phyloP scores from a whole-genome alignment of 208 protist species.

The Lotmaria passim region DNA sequence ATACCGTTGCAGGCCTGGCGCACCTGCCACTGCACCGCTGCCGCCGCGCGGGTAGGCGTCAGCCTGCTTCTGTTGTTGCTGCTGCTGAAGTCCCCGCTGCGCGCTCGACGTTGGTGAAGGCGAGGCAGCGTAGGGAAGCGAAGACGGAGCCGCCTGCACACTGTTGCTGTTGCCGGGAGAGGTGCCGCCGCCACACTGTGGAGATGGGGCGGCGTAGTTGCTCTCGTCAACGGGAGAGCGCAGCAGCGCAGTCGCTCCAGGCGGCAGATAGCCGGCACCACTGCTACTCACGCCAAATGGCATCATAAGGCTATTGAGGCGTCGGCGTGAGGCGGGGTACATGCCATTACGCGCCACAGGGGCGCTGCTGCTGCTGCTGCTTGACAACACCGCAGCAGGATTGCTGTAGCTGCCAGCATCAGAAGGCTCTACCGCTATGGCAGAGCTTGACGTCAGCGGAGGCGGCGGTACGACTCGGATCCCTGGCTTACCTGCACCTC shows the following conservation, averaged over 20 bases:
- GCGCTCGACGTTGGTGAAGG: not conserved
- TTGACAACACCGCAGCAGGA: not conserved
- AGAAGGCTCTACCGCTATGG: not conserved
- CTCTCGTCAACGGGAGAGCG: not conserved
- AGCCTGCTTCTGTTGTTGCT: not conserved
- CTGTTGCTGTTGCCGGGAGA: not conserved
- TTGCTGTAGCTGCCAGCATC: not conserved
- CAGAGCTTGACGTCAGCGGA: not conserved
- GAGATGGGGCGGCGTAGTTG: not conserved
- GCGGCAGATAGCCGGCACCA: too few species aligned
- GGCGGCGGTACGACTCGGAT: not conserved
- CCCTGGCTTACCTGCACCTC: not conserved
- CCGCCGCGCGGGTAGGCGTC: not conserved
- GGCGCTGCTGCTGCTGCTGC: not conserved
- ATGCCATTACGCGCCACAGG: slow-evolving; percentile 11
- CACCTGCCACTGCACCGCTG: too few species aligned
- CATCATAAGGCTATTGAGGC: not conserved
- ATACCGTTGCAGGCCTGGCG: slow-evolving; percentile 3
- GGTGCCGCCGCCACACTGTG: not conserved
- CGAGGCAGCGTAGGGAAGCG: not conserved
- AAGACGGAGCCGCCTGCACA: not conserved
- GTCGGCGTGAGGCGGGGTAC: slow-evolving; percentile 17
- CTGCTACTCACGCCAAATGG: not conserved
- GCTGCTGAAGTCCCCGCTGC: not conserved
- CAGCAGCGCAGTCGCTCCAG: not conserved